These are phyloP conservation scores for Dactylorhiza incarnata DNA, from an alignment of 106 monocot genomes.

Conservation along the genomic window DNA sequence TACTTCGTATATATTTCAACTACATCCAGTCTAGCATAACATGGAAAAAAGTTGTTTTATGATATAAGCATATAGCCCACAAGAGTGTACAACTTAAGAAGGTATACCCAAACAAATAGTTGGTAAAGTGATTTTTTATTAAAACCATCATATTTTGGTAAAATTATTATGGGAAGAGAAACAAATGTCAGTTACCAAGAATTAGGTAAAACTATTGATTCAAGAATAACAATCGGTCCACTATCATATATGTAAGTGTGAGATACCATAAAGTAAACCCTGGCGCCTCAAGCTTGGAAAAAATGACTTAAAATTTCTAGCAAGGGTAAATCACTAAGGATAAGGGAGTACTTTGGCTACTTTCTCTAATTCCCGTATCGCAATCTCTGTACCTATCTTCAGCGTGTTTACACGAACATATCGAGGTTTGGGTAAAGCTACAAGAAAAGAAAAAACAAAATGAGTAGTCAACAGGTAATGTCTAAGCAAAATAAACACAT, in stretches of 20 bases:
- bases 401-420: constrained; percentile 91
- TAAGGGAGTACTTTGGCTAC: constrained; percentile 29
- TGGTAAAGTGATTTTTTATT: not conserved
- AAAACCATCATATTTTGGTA: not conserved
- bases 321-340: not conserved
- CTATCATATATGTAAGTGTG: not conserved
- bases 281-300: not conserved
- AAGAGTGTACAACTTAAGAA: not conserved
- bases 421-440: constrained; percentile 61
- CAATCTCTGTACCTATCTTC: constrained; percentile 61
- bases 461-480: not conserved
- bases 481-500: not conserved
- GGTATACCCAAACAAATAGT: not conserved
- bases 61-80: not conserved
- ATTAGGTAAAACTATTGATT: not conserved
- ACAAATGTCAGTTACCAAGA: not conserved
- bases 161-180: not conserved
- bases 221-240: not conserved
- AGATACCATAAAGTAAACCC: not conserved
- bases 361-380: constrained; percentile 42
- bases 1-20: too few species aligned
- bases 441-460: constrained; percentile 13
- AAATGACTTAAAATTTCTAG: not conserved
- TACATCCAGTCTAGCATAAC: not conserved
- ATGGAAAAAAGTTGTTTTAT: not conserved